Conservation (phyloP, 2,329 filamentous ascomycete species). For the Sporothrix sp. region DNA sequence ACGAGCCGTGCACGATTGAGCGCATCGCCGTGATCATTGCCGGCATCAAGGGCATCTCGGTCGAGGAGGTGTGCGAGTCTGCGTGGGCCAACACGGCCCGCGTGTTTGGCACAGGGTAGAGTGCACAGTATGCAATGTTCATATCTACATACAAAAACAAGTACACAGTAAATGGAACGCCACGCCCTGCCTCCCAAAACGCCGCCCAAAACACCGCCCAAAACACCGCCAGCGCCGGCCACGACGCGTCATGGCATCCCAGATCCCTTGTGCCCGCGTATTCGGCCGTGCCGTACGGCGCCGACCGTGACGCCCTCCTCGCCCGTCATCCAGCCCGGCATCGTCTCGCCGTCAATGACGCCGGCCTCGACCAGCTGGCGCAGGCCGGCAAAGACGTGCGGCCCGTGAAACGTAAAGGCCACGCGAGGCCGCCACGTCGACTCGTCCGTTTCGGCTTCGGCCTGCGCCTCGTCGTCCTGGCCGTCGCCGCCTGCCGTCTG, state of each 20-base stretch:
- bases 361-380: conserved; percentile 68
- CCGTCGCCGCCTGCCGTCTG: conserved; percentile 20
- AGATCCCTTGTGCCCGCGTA: conserved; percentile 48
- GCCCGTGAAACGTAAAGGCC: conserved; percentile 60
- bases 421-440: conserved; percentile 46
- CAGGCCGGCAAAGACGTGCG: conserved; percentile 73
- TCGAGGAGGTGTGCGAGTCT: conserved; percentile 78
- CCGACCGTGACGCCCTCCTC: conserved; percentile 72
- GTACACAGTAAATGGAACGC: no score
- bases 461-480: conserved; percentile 5
- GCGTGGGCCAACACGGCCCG: conserved; percentile 72
- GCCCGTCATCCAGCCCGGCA: conserved; percentile 88
- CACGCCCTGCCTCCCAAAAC: no score
- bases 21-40: conserved; percentile 85
- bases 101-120: conserved; percentile 53
- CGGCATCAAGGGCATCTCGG: conserved; percentile 65
- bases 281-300: conserved; percentile 55
- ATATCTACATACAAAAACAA: no score
- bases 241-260: conserved; percentile 31
- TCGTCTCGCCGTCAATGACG: conserved; percentile 62
- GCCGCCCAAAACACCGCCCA: no score
- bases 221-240: background rate
- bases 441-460: conserved; percentile 19
- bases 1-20: conserved; percentile 82
- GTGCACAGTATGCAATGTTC: no score